Evolutionary conservation across 1,284 basidiomycete genomes (phyloP), one percentile per base, ranked within the genome.

Genomic region (Afroboletus lepidellus): DNA sequence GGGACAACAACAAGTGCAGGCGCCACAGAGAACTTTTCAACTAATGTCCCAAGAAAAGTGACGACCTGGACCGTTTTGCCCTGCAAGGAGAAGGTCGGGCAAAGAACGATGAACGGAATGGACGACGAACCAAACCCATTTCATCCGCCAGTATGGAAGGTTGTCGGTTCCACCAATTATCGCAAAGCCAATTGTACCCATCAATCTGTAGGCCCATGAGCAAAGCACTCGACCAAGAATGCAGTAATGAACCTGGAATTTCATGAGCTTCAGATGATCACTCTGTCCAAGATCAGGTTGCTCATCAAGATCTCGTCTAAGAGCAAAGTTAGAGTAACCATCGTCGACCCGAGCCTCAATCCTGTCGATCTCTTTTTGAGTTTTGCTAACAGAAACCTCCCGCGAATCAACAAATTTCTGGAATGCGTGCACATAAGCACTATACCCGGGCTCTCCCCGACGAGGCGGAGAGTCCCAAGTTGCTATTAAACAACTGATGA

Each of bases 71-170:
- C 90, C 0, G 95, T 98, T 77, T 95, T 95, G 0, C 92, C 93
- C 83, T 95, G 58, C 9, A 43, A 32, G 55, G 16, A 51, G 16
- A 33, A 45, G 41, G 45, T 66, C 21, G 44, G 46, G 32, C 15
- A 11, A 56, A 20, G 24, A 48, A 27, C 34, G 51, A 37, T 27
- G 32, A 16, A 27, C 12, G 33, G 8, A 23, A 24, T 25, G 32
- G 23, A 37, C 13, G 27, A 46, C 82, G 54, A 69, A 90, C 90
- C 60, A 95, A 71, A 48, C 93, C 94, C 96, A 99, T 98, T 72
- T 98, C 96, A 65, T 99, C 96, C 3, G 95, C 94, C n/a, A 98
- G 79, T 59, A 98, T 98, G 60, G 90, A 94, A 34, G 87, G 85
- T 57, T 94, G 92, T 41, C 80, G 78, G 59, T 84, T 86, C 82